Evolutionary conservation across 176 grass and related monocot species (phyloP), one percentile per base, ranked within the genome.

Genomic region (Triticum urartu): DNA sequence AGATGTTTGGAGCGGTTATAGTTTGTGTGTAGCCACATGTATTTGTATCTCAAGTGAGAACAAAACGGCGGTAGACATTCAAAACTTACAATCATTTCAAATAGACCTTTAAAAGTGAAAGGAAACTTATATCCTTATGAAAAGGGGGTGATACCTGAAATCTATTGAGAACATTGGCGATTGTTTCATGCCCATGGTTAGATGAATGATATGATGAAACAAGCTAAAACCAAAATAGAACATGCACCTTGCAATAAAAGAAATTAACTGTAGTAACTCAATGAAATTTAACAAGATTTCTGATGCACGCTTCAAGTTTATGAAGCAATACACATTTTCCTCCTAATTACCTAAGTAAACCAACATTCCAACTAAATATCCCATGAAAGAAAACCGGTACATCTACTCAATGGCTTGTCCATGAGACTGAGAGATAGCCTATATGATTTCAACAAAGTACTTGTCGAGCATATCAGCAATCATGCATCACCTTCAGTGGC

Each of bases 321-420:
- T 43, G 72, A 82, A 88, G 47, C 86, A 48, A 63, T 21, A 67
- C 85, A 14, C 85, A 14, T 9, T 58, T 18, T 18, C 1, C 13
- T n/a, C 7, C 58, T 32, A 32, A 33, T 81, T 28, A 65, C 28
- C 1, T 58, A 58, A 58, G 54, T 80, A 47, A 80, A 80, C 38
- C 22, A 65, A 76, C 78, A 18, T 24, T 43, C 8, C n/a, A 64
- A 42, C 42, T 28, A 82, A 63, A 64, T 30, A 25, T 12, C 25
- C 5, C 64, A n/a, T 50, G 78, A 72, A 21, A 58, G 54, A 39
- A 43, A 40, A 88, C 21, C 12, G 64, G 73, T 83, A 14, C 36
- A 30, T 64, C 21, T 4, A 7, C 22, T 68, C 64, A 20, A 28
- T 28, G 11, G 3, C 40, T 28, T 36, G 9, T 9, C 34, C 68